phyloP scores from a whole-genome alignment of 108 stramenopile genomes.

The Schizochytrium sp. region DNA sequence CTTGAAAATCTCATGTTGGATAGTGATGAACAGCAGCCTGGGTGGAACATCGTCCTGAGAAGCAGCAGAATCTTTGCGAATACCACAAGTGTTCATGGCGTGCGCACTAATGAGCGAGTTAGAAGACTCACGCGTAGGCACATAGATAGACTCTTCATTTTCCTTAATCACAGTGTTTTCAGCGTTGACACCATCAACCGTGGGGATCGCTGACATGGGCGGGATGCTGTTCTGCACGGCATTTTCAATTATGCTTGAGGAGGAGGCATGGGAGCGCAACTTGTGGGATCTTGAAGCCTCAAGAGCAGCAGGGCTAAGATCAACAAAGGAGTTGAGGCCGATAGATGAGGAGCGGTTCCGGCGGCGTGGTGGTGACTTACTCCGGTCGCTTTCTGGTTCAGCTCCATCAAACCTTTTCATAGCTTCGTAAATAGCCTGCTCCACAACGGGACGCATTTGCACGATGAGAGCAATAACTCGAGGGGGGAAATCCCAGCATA shows the following conservation, averaged over 20 bases:
- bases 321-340: constrained; percentile 10
- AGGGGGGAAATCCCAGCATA: background rate
- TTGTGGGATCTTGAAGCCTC: constrained; percentile 20
- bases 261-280: background rate
- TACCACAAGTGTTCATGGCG: constrained; percentile 50
- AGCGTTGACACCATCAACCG: background rate
- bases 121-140: constrained; percentile 61
- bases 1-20: constrained; percentile 65
- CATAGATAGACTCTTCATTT: background rate
- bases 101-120: constrained; percentile 63
- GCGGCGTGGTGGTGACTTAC: constrained; percentile 8
- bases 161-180: background rate
- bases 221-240: background rate
- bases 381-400: background rate
- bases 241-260: background rate
- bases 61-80: background rate
- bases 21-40: constrained; percentile 65
- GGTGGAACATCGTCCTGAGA: constrained; percentile 50
- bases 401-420: background rate
- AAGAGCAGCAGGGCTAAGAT: constrained; percentile 21
- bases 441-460: constrained; percentile 44
- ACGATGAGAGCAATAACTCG: constrained; percentile 27
- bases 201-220: background rate
- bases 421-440: constrained; percentile 17
- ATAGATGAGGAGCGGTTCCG: constrained; percentile 22